These are phyloP conservation scores for Acanthamoeba castellanii DNA, from an alignment of 208 protist genomes.

Conservation along the genomic window DNA sequence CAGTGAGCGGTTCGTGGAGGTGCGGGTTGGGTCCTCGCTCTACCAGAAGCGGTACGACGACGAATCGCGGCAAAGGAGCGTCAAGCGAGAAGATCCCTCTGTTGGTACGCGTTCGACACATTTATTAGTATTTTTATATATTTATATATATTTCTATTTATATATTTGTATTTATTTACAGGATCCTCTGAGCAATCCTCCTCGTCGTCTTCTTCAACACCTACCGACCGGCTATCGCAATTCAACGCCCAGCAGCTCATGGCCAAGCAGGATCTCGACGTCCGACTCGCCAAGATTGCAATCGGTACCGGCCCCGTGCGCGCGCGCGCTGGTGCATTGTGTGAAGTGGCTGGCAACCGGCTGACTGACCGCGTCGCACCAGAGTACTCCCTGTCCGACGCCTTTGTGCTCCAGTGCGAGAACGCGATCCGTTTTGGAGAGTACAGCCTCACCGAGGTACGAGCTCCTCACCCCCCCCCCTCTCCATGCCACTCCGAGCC, in stretches of 20 bases:
- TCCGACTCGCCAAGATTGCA: neutral
- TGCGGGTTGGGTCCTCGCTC: neutral
- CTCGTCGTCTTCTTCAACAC: neutral
- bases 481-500: no score
- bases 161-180: no score
- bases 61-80: neutral
- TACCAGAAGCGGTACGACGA: conserved; percentile 47
- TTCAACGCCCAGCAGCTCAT: neutral
- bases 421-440: neutral
- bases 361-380: neutral
- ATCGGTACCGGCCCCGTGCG: neutral
- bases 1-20: conserved; percentile 30
- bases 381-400: neutral
- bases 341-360: no score
- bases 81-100: neutral
- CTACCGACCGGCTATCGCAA: neutral
- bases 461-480: neutral
- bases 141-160: neutral
- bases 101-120: neutral
- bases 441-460: neutral
- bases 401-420: conserved; percentile 1
- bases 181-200: neutral
- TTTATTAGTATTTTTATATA: no score
- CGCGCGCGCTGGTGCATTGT: no score
- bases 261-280: neutral